Conservation (phyloP, 148 eudicot species). For the Rheum nobile region DNA sequence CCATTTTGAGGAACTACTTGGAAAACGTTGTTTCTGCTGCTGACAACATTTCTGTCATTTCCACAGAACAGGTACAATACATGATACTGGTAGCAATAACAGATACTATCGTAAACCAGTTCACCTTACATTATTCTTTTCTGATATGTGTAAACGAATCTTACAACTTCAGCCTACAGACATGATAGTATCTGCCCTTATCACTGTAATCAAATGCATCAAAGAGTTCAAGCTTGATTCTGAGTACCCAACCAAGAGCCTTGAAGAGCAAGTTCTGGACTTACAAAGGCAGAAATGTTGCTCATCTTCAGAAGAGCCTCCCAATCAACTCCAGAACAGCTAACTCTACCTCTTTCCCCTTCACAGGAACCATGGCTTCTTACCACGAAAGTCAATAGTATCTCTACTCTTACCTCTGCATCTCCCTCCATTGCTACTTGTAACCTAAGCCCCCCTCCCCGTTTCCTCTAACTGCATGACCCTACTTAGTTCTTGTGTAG, state of each 20-base stretch:
- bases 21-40: background rate
- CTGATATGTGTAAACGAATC: constrained; percentile 1
- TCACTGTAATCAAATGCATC: constrained; percentile 21
- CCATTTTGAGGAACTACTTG: constrained; percentile 4
- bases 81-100: too few relatives aligned
- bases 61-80: background rate
- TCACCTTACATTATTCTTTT: background rate
- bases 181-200: constrained; percentile 15
- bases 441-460: background rate
- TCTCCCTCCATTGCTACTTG: too few relatives aligned
- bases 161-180: constrained; percentile 19
- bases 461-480: background rate
- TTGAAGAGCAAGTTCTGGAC: constrained; percentile 12
- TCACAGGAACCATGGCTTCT: background rate
- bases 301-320: background rate
- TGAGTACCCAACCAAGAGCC: constrained; percentile 15
- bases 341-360: background rate
- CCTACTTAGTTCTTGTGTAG: too few relatives aligned
- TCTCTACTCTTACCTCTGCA: background rate
- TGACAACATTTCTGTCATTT: background rate
- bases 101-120: background rate
- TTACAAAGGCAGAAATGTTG: background rate
- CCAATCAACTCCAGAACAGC: background rate
- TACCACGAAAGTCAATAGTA: background rate
- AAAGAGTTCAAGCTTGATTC: constrained; percentile 15